Conservation (phyloP, 805 yeast genomes). For the Sugiyamaella mastotermitis region DNA sequence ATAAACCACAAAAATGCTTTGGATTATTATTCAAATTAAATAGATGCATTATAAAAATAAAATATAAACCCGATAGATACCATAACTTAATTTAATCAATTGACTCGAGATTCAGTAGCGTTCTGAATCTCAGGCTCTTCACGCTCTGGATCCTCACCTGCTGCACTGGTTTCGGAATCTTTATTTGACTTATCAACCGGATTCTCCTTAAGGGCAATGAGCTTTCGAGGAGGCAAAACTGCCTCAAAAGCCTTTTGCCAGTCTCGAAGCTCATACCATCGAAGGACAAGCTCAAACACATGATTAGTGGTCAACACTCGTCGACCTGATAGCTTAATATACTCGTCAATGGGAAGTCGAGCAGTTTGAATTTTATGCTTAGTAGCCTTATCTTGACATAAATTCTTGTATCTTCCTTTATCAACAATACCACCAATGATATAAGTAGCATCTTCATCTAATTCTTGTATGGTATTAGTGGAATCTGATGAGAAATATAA, state of each 20-base stretch:
- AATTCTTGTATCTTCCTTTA: slow-evolving; percentile 77
- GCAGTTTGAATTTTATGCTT: slow-evolving; percentile 64
- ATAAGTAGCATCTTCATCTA: slow-evolving; percentile 69
- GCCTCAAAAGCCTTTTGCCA: slow-evolving; percentile 85
- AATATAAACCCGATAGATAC: too few relatives aligned
- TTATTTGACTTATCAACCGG: too few relatives aligned
- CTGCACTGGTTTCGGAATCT: slow-evolving; percentile 14
- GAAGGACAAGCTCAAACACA: slow-evolving; percentile 80
- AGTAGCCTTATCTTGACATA: slow-evolving; percentile 79
- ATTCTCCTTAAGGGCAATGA: too few relatives aligned
- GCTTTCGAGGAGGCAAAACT: slow-evolving; percentile 80
- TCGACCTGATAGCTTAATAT: slow-evolving; percentile 75
- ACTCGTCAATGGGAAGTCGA: slow-evolving; percentile 82
- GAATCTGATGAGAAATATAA: slow-evolving; percentile 87
- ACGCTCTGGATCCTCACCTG: slow-evolving; percentile 4
- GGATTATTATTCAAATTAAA: too few relatives aligned
- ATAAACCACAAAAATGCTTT: too few relatives aligned
- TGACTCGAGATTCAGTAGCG: too few relatives aligned
- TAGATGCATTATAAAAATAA: too few relatives aligned
- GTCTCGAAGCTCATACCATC: slow-evolving; percentile 70
- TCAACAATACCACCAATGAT: slow-evolving; percentile 96
- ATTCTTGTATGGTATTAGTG: slow-evolving; percentile 53
- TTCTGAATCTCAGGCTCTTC: slow-evolving; percentile 1
- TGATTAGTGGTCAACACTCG: slow-evolving; percentile 90
- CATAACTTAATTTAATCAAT: too few relatives aligned